Evolutionary conservation across 148 eudicot genomes (phyloP).

Genomic region (Rhododendron griersonianum): DNA sequence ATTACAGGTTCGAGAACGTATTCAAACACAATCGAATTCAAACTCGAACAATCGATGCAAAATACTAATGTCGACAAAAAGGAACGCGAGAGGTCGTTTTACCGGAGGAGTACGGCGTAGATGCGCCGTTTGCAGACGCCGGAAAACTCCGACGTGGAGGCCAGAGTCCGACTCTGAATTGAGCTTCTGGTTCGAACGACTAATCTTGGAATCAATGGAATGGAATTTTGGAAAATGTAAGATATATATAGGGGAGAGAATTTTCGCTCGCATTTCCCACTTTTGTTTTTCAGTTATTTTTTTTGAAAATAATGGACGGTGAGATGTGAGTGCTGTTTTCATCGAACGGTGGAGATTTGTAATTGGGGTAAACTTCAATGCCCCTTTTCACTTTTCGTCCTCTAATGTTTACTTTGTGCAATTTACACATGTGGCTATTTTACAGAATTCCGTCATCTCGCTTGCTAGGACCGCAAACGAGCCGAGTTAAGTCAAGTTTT

Average conservation of each 20-base stretch:
- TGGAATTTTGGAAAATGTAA: not conserved
- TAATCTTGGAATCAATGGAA: not conserved
- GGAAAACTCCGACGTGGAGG: not conserved
- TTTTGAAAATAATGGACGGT: not conserved
- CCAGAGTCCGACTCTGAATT: not conserved
- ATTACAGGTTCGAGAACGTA: not conserved
- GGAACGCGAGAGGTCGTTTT: not conserved
- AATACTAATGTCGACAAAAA: not conserved
- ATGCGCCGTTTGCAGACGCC: not conserved
- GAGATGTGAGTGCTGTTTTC: not conserved
- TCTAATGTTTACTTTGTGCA: too few species aligned
- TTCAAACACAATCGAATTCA: not conserved
- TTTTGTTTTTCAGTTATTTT: not conserved
- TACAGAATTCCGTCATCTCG: too few species aligned
- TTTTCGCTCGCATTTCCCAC: not conserved
- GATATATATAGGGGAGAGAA: not conserved
- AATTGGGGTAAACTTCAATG: too few species aligned
- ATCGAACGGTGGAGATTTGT: not conserved
- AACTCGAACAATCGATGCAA: not conserved
- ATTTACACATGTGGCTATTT: too few species aligned
- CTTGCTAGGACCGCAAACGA: too few species aligned
- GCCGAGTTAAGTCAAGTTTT: too few species aligned
- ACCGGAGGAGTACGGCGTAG: not conserved
- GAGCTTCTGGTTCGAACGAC: not conserved
- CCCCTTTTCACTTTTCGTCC: too few species aligned